phyloP scores from a whole-genome alignment of 108 stramenopile species.

The Nannochloropsis salina region DNA sequence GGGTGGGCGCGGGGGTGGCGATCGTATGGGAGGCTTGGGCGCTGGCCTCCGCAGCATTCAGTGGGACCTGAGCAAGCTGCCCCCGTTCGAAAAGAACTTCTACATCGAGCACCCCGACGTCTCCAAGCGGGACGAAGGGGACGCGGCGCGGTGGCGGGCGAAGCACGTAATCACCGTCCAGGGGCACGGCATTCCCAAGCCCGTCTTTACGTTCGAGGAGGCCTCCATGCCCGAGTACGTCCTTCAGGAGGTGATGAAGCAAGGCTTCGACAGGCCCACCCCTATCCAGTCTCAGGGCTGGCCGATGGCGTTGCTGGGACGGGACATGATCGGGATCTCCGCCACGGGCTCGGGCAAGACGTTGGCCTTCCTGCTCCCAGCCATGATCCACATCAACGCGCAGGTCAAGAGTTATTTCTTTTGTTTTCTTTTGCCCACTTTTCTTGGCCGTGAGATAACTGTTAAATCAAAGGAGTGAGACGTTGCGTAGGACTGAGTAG shows the following conservation, averaged over 20 bases:
- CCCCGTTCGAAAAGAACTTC: constrained; percentile 94
- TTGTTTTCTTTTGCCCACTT: constrained; percentile 36
- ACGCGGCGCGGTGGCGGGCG: constrained; percentile 75
- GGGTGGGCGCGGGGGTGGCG: constrained; percentile 35
- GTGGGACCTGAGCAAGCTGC: constrained; percentile 71
- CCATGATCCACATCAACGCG: constrained; percentile 97
- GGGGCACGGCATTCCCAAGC: constrained; percentile 89
- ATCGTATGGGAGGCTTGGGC: constrained; percentile 44
- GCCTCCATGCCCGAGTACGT: constrained; percentile 95
- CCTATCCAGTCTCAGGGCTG: constrained; percentile 98
- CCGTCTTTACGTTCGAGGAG: constrained; percentile 72
- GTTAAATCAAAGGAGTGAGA: no score
- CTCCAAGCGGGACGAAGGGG: constrained; percentile 67
- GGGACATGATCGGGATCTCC: constrained; percentile 92
- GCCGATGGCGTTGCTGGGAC: constrained; percentile 97
- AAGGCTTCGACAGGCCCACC: constrained; percentile 89
- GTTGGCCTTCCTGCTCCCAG: constrained; percentile 93
- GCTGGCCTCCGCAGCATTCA: constrained; percentile 48
- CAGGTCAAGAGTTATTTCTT: constrained; percentile 66
- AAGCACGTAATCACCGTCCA: constrained; percentile 72
- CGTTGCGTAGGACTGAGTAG: no score
- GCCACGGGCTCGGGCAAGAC: constrained; percentile 95
- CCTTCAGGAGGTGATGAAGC: constrained; percentile 80
- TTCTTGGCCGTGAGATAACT: no score
- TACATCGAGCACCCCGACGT: constrained; percentile 99